phyloP scores from a whole-genome alignment of 495 filamentous ascomycete species.

The Achaetomiella virescens region DNA sequence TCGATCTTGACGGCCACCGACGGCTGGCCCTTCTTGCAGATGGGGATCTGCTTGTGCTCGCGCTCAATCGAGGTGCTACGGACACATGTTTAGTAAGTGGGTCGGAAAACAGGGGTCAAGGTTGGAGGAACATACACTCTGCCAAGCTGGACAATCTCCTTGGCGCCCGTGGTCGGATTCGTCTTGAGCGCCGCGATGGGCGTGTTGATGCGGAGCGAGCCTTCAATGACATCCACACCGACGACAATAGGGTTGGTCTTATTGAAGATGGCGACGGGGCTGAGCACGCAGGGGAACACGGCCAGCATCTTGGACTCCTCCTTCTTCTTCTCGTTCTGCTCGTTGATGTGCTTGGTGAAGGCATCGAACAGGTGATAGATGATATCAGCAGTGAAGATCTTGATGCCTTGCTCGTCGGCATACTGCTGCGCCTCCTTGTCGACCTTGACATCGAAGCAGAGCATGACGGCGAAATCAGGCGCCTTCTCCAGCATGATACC shows the following conservation, averaged over 20 bases:
- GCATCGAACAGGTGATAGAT: slow-evolving; percentile 98
- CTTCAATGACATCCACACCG: slow-evolving; percentile 91
- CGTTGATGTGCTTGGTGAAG: slow-evolving; percentile 89
- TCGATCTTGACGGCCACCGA: slow-evolving; percentile 98
- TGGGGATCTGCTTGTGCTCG: slow-evolving; percentile 87
- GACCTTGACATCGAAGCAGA: slow-evolving; percentile 99
- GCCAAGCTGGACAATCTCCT: slow-evolving; percentile 77
- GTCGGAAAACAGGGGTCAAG: neutral
- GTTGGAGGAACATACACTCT: slow-evolving; percentile 73
- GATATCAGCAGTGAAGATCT: slow-evolving; percentile 97
- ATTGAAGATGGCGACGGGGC: slow-evolving; percentile 91
- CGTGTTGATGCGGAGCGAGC: slow-evolving; percentile 75
- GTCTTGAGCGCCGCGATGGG: slow-evolving; percentile 79
- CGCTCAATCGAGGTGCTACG: slow-evolving; percentile 84
- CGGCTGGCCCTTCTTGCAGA: slow-evolving; percentile 93
- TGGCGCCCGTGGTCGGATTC: slow-evolving; percentile 69
- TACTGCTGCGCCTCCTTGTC: slow-evolving; percentile 93
- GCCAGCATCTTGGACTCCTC: slow-evolving; percentile 92
- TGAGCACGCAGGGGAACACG: slow-evolving; percentile 92
- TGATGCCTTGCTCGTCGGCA: slow-evolving; percentile 90
- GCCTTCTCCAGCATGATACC: slow-evolving; percentile 96
- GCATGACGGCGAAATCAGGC: slow-evolving; percentile 95
- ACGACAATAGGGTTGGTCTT: slow-evolving; percentile 95
- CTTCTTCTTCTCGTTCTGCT: slow-evolving; percentile 81
- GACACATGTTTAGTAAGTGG: neutral